Evolutionary conservation across 2,329 filamentous ascomycete genomes (phyloP), one percentile per base, ranked within the genome.

Genomic region (Pyricularia pennisetigena): DNA sequence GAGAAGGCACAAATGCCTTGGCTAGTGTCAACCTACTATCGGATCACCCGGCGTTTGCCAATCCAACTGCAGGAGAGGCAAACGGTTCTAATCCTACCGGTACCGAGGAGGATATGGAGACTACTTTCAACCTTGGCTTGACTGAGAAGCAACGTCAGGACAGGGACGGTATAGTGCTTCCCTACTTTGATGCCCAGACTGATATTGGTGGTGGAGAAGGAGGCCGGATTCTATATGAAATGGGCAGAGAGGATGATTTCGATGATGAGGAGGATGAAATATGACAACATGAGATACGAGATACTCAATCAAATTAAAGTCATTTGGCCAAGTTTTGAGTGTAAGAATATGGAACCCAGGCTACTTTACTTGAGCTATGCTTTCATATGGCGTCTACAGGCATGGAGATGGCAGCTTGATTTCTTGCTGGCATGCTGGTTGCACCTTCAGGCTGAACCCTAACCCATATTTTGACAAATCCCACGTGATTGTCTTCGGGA

Each of bases 171-270:
- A 92, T 99, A 9, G 91, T 98, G 59, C 77, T 98, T 77, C 95
- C 95, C 20, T 98, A 99, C 77, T 97, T 96, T 78, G 95, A 99
- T 81, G 95, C 95, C 28, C 95, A 99, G 83, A 92, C 88, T 67
- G 90, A 90, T 65, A 85, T 88, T 67, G 90, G 88, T 0, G 85
- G 87, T 0, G 94, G 94, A 0, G 93, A 97, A 74, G 94, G 95
- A 4, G 95, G 95, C 0, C 85, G 94, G 70, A 99, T 99, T 72
- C 76, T 99, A 74, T 99, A 99, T 77, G 94, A 98, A 73, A 97
- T 98, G 91, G 94, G 94, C 1, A 86, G 88, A 71, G 95, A 98
- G 80, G 95, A 99, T 78, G 93, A 98, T 76, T 98, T 97, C 69
- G 77, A 79, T 69, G 77, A 79, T 28, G 77, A 79, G 68, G 77